These are phyloP conservation scores for Alternaria longipes DNA, from an alignment of 2,329 filamentous ascomycete species.

Conservation along the genomic window DNA sequence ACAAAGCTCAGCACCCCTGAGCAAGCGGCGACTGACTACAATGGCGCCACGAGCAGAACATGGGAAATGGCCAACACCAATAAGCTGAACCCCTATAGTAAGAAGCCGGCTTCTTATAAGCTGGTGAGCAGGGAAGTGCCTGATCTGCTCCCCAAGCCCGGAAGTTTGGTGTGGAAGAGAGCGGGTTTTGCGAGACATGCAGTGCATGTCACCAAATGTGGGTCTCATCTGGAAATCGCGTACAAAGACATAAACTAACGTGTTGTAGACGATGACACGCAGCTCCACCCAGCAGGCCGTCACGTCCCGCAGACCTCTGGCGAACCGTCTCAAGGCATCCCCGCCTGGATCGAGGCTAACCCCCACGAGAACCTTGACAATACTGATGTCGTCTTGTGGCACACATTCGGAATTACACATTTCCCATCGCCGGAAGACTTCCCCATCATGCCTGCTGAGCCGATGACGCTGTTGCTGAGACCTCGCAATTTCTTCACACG, in stretches of 20 bases:
- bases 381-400: conserved; percentile 89
- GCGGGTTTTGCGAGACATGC: conserved; percentile 88
- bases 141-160: conserved; percentile 78
- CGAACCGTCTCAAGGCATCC: conserved; percentile 76
- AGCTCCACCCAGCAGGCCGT: conserved; percentile 84
- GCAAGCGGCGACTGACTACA: conserved; percentile 79
- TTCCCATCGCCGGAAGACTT: conserved; percentile 92
- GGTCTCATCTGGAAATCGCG: conserved; percentile 44
- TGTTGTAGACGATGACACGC: conserved; percentile 73
- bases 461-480: conserved; percentile 80
- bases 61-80: conserved; percentile 92
- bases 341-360: conserved; percentile 77
- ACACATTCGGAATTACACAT: conserved; percentile 90
- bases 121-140: conserved; percentile 88
- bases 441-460: conserved; percentile 85
- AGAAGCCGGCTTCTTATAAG: conserved; percentile 88
- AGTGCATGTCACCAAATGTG: conserved; percentile 89
- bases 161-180: conserved; percentile 85
- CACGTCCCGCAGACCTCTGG: conserved; percentile 90
- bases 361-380: conserved; percentile 76
- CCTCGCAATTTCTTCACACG: conserved; percentile 83
- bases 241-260: conserved; percentile 13
- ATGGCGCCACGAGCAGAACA: conserved; percentile 78
- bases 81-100: conserved; percentile 84
- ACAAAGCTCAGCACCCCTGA: conserved; percentile 78